These are phyloP conservation scores for Stagonosporopsis chrysanthemi DNA, from an alignment of 2,329 filamentous ascomycete species.

Conservation along the genomic window DNA sequence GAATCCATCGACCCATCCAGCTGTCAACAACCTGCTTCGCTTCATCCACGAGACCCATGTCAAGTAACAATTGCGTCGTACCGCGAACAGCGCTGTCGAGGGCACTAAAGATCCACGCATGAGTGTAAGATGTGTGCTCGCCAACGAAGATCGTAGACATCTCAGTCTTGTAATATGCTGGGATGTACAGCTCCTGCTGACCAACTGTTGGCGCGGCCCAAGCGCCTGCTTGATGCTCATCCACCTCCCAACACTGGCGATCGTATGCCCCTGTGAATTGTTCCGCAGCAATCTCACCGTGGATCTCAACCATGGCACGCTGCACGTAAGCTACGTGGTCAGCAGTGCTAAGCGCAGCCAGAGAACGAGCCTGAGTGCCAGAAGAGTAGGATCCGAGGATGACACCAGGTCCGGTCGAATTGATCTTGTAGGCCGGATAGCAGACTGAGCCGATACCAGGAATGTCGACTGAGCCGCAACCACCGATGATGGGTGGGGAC, in stretches of 20 bases:
- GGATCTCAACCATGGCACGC: slow-evolving; percentile 72
- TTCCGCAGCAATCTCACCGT: slow-evolving; percentile 65
- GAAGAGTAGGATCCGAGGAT: slow-evolving; percentile 67
- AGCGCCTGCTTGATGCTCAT: slow-evolving; percentile 67
- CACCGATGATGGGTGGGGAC: slow-evolving; percentile 66
- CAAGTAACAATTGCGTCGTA: slow-evolving; percentile 68
- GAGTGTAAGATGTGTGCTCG: slow-evolving; percentile 75
- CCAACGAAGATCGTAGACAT: slow-evolving; percentile 71
- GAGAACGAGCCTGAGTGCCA: slow-evolving; percentile 55
- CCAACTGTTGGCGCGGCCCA: slow-evolving; percentile 69
- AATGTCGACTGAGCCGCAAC: slow-evolving; percentile 68
- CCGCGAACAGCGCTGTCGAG: slow-evolving; percentile 73
- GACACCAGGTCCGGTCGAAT: slow-evolving; percentile 67
- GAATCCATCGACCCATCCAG: slow-evolving; percentile 76
- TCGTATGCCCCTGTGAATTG: slow-evolving; percentile 72
- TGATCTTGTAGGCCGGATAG: slow-evolving; percentile 73
- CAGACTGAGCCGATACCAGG: slow-evolving; percentile 68
- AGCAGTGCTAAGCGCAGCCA: slow-evolving; percentile 60
- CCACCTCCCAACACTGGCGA: slow-evolving; percentile 70
- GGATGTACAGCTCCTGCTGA: slow-evolving; percentile 73
- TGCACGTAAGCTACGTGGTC: slow-evolving; percentile 70
- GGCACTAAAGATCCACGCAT: slow-evolving; percentile 73
- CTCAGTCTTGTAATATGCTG: slow-evolving; percentile 76
- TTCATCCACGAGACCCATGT: slow-evolving; percentile 72
- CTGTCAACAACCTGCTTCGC: slow-evolving; percentile 69